Percentiles rank a stretch among this genome's conserved stretches.
These are phyloP conservation scores for Pseudogymnoascus sp. DNA, from an alignment of 2,329 filamentous ascomycete genomes.

Conservation along the genomic window DNA sequence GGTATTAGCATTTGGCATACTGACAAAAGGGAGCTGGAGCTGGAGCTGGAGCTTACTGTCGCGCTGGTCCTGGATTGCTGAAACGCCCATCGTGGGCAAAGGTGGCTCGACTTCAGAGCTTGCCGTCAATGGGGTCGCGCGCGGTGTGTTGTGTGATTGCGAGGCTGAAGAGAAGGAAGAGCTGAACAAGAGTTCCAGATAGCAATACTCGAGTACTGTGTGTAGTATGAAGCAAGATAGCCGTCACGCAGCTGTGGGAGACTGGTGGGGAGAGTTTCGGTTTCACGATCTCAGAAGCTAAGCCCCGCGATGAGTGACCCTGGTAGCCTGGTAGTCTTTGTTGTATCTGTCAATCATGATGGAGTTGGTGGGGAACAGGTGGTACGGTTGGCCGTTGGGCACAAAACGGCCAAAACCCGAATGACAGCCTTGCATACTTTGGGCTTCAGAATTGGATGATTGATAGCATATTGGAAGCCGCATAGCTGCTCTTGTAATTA, in stretches of 20 bases:
- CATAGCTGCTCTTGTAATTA: neutral
- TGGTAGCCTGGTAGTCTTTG: neutral
- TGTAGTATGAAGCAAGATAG: neutral
- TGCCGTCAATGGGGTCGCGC: neutral
- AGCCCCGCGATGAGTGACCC: conserved; percentile 6
- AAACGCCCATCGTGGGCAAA: conserved; percentile 65
- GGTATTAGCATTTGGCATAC: neutral
- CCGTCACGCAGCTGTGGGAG: neutral
- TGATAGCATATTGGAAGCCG: neutral
- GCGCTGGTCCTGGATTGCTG: conserved; percentile 77
- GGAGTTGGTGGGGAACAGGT: neutral
- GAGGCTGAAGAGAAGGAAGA: neutral
- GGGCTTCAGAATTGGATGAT: neutral
- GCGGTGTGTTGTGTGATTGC: neutral
- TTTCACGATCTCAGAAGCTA: conserved; percentile 8
- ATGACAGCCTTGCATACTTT: neutral
- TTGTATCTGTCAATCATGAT: neutral
- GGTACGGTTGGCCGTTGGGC: neutral
- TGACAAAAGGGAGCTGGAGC: conserved; percentile 1
- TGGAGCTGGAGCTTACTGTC: conserved; percentile 47
- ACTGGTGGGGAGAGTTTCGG: conserved; percentile 6
- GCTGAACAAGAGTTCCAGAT: neutral
- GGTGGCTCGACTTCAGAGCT: conserved; percentile 12
- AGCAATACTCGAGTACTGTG: neutral
- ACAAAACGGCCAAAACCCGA: neutral